Evolutionary conservation across 352 stramenopile species (phyloP), one percentile per base, ranked within the genome.

Genomic region (Phytophthora kernoviae): DNA sequence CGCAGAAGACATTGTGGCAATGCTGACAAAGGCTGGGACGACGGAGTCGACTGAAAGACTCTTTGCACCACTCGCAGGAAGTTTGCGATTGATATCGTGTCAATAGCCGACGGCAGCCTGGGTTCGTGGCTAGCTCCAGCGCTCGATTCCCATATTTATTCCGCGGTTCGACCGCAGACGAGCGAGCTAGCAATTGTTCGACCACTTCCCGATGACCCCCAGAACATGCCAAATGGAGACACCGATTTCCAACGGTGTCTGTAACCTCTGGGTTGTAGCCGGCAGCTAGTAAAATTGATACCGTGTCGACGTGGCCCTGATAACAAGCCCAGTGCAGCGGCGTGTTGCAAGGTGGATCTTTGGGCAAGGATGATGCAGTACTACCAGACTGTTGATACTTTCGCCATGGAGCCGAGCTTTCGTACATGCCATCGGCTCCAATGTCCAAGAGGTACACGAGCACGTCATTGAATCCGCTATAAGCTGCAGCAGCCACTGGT

Each of bases 291-390:
- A 96, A 68, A 36, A 90, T 62, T 9, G 70, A 74, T 18, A 92
- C 79, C 21, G 90, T 77, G 57, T 88, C 70, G 30, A 67, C 52
- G 41, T 94, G 82, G 17, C 84, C 85, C 45, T 87, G 88, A 68
- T 96, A 96, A 67, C 81, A 88, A n/a, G 84, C 82, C 87, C 87
- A 96, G 53, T 96, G 87, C 34, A 96, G 62, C 10, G 87, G 87
- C 10, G 84, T 94, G 50, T 91, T 92, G 45, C 49, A 65, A 10
- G 41, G 61, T 14, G 44, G 39, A 17, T 61, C 55, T 36, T 61
- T 70, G 14, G 9, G 20, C 36, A 17, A 43, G 14, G 32, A 14
- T 60, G 17, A 4, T 12, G 30, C 36, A 33, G 42, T 54, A 21
- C 44, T 56, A 53, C 54, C 61, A 11, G 24, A 34, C 39, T 62